Base-by-base conservation (phyloP, 169 alveolate genomes). In the Plasmodium gonderi region DNA sequence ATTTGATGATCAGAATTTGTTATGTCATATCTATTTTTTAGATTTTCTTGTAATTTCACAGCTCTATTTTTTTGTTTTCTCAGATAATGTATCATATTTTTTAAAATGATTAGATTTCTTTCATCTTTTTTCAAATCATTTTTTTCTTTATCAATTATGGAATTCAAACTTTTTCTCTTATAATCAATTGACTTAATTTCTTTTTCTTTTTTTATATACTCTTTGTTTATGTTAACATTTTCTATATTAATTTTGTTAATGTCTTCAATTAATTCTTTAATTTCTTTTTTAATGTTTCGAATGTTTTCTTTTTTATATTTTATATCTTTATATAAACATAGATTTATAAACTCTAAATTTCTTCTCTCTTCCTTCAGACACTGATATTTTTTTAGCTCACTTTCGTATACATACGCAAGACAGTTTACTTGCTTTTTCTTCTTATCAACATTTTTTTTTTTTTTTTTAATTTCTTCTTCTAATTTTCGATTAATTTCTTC, bases 331-430 rank as follows among this genome's bases (percentile, higher is more conserved):
- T 87, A 87, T 11, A 87, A 45, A 76, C 93, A 87, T 29, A 87
- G 33, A 67, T 87, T 77, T 42, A 87, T 14, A 60, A 87, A 87
- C 47, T 87, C 93, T 5, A 87, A 42, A 26, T 87, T 87, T n/a
- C 93, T 49, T 87, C 93, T 75, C 17, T 87, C 90, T 29, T 87
- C 93, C 33, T 87, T 87, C n/a, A 87, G 47, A 23, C 90, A 87
- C n/a, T 87, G 90, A 60, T 87, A 75, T 51, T 60, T 87, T 60
- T 87, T 87, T 76, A 87, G 68, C 45, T 87, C 93, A 36, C 26
- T 40, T 54, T 87, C 90, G 47, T 87, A 87, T 6, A 87, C 74
- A 87, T 87, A 87, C 0, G 90, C 77, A 4, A 87, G 29, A 36
- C 93, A 60, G 17, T 76, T 77, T 11, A 76, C 72, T 75, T 87